Evolutionary conservation across 805 yeast species (phyloP), one percentile per base, ranked within the genome.

Genomic region (Myxozyma melibiosi): DNA sequence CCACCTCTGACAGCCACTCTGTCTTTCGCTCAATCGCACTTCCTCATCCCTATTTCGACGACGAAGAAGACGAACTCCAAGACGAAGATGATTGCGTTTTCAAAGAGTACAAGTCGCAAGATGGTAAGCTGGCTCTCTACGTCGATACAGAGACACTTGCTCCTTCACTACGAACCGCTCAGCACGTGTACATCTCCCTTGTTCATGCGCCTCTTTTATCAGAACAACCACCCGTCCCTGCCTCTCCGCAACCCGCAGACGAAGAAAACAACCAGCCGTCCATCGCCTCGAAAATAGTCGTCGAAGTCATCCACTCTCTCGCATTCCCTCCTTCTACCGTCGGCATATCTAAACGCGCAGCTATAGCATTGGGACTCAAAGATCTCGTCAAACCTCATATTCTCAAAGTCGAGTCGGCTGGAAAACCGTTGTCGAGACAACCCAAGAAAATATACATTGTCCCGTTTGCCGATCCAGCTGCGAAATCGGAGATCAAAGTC

Each of bases 301-400:
- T 90, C 0, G 76, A 73, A 35, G 65, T 86, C 2, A 73, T 80
- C 0, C 74, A 76, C 57, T 70, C 64, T 59, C 66, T 73, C 2
- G 51, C 62, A 6, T 70, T 74, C 0, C 75, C 78, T 0, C 57
- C 66, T 0, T 71, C 74, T 14, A 74, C 75, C 28, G 80, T 79
- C 8, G 86, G 83, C 0, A 64, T 88, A 8, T 83, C 90, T 0
- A 66, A 68, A 16, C 71, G 78, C 2, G 71, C 86, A 34, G 77
- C 88, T 0, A 71, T 78, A 20, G 83, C 90, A 0, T 73, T 88
- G 25, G 82, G 83, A 0, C 71, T 82, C 0, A 22, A 33, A 18
- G 50, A 45, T 24, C 31, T 33, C 47, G 30, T 25, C 16, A 14
- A 16, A 22, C 42, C 30, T 13, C 52, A 24, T 33, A 22, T 33